Evolutionary conservation across 345 rosid species (phyloP).

Genomic region (Mallotus nudiflorus): DNA sequence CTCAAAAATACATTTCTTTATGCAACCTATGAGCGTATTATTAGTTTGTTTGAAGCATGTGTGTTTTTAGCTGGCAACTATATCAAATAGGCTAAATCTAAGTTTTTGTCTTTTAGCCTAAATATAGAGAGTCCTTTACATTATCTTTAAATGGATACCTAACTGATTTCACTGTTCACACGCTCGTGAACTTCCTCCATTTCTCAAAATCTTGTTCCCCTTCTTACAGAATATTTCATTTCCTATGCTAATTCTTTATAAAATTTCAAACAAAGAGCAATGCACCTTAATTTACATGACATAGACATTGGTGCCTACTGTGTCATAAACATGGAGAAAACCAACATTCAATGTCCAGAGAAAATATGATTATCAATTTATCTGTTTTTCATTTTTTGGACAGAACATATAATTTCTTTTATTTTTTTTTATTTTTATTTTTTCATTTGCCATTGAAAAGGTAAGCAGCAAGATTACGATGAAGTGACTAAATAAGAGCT

Average conservation of each 20-base stretch:
- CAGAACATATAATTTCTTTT: not conserved
- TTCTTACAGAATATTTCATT: not conserved
- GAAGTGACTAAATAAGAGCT: not conserved
- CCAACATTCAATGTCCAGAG: not conserved
- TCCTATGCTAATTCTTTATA: not conserved
- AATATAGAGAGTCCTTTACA: conserved; percentile 31
- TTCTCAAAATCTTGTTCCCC: not conserved
- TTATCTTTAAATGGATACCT: conserved; percentile 27
- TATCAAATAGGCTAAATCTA: conserved; percentile 39
- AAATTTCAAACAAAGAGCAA: not conserved
- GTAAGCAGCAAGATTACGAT: not conserved
- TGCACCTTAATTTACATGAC: not conserved
- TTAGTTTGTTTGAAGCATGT: conserved; percentile 20
- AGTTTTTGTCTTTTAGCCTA: conserved; percentile 47
- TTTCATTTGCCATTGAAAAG: too few relatives aligned
- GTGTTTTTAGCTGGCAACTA: conserved; percentile 50
- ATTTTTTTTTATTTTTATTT: too few relatives aligned
- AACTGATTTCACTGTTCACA: conserved; percentile 22
- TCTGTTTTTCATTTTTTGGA: not conserved
- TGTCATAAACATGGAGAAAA: too few relatives aligned
- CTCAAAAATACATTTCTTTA: conserved; percentile 5
- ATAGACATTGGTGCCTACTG: not conserved
- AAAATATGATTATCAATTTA: not conserved
- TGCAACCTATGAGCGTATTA: not conserved
- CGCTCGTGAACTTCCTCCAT: conserved; percentile 33